Conservation (phyloP, 495 filamentous ascomycete species). For the Talaromyces thailandensis region DNA sequence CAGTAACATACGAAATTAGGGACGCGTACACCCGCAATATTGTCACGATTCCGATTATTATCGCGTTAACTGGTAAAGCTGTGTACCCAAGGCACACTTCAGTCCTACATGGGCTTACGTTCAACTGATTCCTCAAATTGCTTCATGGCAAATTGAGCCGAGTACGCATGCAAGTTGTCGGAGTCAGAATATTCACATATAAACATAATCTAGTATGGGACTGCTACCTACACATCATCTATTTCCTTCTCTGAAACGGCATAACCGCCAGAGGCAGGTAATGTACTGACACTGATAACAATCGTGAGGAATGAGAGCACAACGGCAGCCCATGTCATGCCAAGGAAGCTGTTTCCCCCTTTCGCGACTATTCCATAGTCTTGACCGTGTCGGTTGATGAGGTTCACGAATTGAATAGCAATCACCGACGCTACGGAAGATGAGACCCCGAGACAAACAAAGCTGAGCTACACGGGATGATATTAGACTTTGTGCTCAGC, state of each 20-base stretch:
- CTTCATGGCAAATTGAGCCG: not conserved
- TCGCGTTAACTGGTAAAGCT: not conserved
- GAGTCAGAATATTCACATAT: not conserved
- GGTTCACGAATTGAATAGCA: slow-evolving; percentile 43
- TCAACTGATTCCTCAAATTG: not conserved
- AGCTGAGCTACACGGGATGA: slow-evolving; percentile 26
- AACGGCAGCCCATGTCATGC: slow-evolving; percentile 51
- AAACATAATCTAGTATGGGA: not conserved
- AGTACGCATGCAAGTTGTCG: not conserved
- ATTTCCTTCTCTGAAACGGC: slow-evolving; percentile 3
- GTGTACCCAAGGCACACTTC: not conserved
- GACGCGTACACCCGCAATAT: not conserved
- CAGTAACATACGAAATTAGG: not conserved
- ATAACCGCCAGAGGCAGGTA: not conserved
- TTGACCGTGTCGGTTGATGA: slow-evolving; percentile 50
- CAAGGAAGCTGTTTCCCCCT: slow-evolving; percentile 47
- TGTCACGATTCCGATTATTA: not conserved
- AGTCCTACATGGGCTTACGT: not conserved
- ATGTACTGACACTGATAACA: slow-evolving; percentile 5
- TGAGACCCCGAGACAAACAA: slow-evolving; percentile 44
- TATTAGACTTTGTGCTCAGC: not conserved
- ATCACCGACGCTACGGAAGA: slow-evolving; percentile 57
- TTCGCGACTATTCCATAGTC: slow-evolving; percentile 43
- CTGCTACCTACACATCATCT: not conserved
- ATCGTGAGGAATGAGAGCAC: slow-evolving; percentile 37